These are phyloP conservation scores for Colletotrichum kahawae DNA, from an alignment of 2,329 filamentous ascomycete genomes.

Conservation along the genomic window DNA sequence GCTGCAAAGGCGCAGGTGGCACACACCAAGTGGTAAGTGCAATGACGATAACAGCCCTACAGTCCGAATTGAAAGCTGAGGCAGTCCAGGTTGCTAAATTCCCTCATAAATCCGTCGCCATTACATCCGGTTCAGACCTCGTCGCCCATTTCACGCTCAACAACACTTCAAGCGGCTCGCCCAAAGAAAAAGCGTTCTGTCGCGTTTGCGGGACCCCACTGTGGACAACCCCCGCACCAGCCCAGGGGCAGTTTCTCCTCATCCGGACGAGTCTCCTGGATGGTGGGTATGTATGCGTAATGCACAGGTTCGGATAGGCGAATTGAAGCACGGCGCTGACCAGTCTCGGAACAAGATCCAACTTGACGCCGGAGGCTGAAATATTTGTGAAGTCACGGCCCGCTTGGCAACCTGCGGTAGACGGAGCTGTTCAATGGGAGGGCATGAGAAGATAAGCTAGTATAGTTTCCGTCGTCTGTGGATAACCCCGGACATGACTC, in stretches of 20 bases:
- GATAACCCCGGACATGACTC: not conserved
- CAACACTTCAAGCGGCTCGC: constrained; percentile 28
- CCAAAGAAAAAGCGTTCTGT: constrained; percentile 32
- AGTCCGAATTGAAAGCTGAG: not conserved
- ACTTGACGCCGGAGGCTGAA: constrained; percentile 22
- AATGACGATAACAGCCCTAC: accelerated
- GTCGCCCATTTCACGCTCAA: constrained; percentile 24
- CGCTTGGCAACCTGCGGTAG: constrained; percentile 25
- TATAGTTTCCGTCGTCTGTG: not conserved
- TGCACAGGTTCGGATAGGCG: not conserved
- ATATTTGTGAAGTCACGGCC: constrained; percentile 33
- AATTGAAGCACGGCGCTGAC: constrained; percentile 7
- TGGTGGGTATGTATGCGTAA: constrained; percentile 25
- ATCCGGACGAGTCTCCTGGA: constrained; percentile 28
- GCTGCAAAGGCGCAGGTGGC: constrained; percentile 20
- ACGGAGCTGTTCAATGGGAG: constrained; percentile 29
- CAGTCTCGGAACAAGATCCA: constrained; percentile 20
- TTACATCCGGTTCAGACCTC: not conserved
- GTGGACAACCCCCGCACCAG: constrained; percentile 31
- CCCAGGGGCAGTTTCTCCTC: constrained; percentile 27
- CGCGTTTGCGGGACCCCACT: constrained; percentile 28
- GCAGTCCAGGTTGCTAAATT: constrained; percentile 32
- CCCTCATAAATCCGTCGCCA: constrained; percentile 16
- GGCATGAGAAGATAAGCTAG: constrained; percentile 27
- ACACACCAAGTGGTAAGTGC: constrained; percentile 18